Evolutionary conservation across 768 basidiomycete species (phyloP).

Genomic region (Trametes gibbosa): DNA sequence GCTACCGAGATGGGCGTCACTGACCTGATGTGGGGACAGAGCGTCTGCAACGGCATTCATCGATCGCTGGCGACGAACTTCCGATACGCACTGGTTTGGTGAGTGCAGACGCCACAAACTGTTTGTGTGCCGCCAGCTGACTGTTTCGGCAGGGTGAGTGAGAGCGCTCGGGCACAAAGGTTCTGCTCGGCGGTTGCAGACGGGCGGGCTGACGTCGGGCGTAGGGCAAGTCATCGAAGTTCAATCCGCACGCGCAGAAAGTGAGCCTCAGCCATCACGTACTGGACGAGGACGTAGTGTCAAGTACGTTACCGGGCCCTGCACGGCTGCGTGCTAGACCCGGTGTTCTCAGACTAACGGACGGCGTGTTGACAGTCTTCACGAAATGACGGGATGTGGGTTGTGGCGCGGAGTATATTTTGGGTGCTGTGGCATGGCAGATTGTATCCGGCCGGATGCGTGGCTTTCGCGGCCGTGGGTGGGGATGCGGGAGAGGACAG

Average conservation of each 20-base stretch:
- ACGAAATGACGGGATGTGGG: constrained; percentile 29
- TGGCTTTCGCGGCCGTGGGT: too few species aligned
- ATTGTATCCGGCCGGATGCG: not conserved
- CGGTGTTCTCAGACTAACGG: constrained; percentile 7
- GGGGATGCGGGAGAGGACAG: not conserved
- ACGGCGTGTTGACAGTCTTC: constrained; percentile 31
- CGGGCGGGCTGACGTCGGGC: constrained; percentile 8
- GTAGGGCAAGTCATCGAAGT: constrained; percentile 92
- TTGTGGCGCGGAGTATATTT: not conserved
- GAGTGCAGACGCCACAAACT: constrained; percentile 28
- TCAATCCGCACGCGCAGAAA: constrained; percentile 91
- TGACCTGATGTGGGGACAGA: constrained; percentile 36
- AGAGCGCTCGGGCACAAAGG: not conserved
- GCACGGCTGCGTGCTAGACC: not conserved
- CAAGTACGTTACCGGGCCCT: constrained; percentile 54
- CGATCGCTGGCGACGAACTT: constrained; percentile 87
- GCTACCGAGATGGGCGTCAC: constrained; percentile 1
- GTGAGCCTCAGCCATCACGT: constrained; percentile 83
- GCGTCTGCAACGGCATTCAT: constrained; percentile 92
- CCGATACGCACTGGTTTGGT: constrained; percentile 94
- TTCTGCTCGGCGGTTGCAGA: constrained; percentile 2
- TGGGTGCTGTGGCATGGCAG: not conserved
- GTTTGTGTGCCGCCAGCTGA: constrained; percentile 10
- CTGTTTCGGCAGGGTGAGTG: constrained; percentile 19
- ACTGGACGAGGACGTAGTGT: constrained; percentile 86